Evolutionary conservation across 2,329 filamentous ascomycete species (phyloP).

Genomic region (Teratosphaeria destructans): DNA sequence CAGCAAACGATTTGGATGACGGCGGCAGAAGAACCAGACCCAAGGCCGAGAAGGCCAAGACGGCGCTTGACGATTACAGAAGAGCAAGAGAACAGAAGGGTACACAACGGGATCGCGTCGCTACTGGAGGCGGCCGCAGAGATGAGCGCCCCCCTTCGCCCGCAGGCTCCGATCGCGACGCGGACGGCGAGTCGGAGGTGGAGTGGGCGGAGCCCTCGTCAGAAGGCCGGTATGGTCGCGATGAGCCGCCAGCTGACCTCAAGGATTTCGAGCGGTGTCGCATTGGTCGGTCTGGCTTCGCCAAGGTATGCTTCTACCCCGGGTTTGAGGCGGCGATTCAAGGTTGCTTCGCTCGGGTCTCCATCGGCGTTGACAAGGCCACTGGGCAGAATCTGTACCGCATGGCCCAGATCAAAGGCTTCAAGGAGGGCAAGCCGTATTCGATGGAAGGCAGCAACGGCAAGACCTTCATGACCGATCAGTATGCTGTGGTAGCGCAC

Average conservation of each 20-base stretch:
- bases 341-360: slow-evolving; percentile 78
- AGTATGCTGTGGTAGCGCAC: slow-evolving; percentile 72
- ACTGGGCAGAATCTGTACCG: slow-evolving; percentile 72
- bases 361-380: slow-evolving; percentile 61
- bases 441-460: slow-evolving; percentile 63
- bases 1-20: slow-evolving; percentile 68
- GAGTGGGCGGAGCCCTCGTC: slow-evolving; percentile 55
- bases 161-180: slow-evolving; percentile 41
- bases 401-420: slow-evolving; percentile 78
- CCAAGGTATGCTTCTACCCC: slow-evolving; percentile 85
- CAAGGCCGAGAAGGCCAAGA: slow-evolving; percentile 39
- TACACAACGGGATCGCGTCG: slow-evolving; percentile 35
- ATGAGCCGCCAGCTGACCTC: slow-evolving; percentile 60
- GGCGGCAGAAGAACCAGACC: slow-evolving; percentile 50
- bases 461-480: slow-evolving; percentile 69
- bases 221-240: slow-evolving; percentile 34
- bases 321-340: slow-evolving; percentile 72
- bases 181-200: slow-evolving; percentile 66
- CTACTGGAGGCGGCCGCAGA: slow-evolving; percentile 30
- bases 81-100: slow-evolving; percentile 50
- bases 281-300: slow-evolving; percentile 76
- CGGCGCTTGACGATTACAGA: slow-evolving; percentile 64
- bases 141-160: slow-evolving; percentile 36
- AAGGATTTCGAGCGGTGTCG: slow-evolving; percentile 76
- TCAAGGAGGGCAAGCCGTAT: slow-evolving; percentile 71